Base-by-base conservation (phyloP, 768 basidiomycete genomes). In the Mycena olivaceomarginata region DNA sequence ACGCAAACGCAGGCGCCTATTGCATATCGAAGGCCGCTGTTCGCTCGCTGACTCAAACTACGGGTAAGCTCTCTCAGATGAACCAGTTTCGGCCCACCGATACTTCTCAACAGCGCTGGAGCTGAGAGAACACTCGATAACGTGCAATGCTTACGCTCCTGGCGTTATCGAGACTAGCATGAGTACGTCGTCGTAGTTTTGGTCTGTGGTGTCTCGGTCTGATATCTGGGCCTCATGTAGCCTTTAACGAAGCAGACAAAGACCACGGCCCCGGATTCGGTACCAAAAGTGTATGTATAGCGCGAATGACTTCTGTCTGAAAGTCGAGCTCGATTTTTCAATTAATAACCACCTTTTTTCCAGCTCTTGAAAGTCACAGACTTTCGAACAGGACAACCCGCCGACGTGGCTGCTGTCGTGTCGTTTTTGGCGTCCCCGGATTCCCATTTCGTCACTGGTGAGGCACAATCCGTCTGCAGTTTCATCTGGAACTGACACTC, bases 101-200 rank as follows among this genome's bases (percentile, higher is more conserved):
- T 20, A n/a, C 45, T 25, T 51, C 18, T 8, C 79, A 78, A 22
- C 80, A 81, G 83, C 83, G 8, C 64, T 70, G 10, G 87, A 89
- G 74, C 80, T 86, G 31, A 83, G 82, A 2, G 64, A 80, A 18
- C 74, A 87, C 75, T 77, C 79, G 9, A 89, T 89, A 51, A 88
- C 86, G 0, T 87, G 87, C 9, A 89, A 88, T 67, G 81, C 85
- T 1, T 88, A 89, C 72, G 85, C 86, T 4, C 89, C 88, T 0
- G 85, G 87, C 4, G 9, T 73, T 18, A 84, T 86, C 57, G 56
- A 80, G 0, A 88, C 85, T 0, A 62, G 74, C 5, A 57, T 87
- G 82, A 22, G 88, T 89, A 53, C 25, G 84, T 65, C 5, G 9
- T 37, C 1, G 9, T 4, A 12, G 12, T 25, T 8, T 15, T 45